Evolutionary conservation across 2,329 filamentous ascomycete species (phyloP), one percentile per base, ranked within the genome.

Genomic region (Talaromyces sp.): DNA sequence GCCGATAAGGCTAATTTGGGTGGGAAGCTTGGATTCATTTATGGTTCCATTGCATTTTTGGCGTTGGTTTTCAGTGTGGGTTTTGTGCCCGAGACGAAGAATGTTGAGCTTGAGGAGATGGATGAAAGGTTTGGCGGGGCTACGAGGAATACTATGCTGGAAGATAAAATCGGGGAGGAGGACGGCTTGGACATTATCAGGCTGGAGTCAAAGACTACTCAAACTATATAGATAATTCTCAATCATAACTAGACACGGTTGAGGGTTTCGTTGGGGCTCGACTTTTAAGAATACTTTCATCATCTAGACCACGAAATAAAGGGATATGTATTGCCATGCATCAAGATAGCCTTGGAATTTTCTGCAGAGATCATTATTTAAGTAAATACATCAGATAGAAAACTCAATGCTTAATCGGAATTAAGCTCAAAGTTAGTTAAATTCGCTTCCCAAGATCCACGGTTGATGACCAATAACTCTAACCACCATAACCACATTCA

Each of bases 21-120:
- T 0, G 71, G 70, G 19, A 78, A 75, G 45, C 72, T 80, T 0
- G 77, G 78, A 2, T 80, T 78, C 56, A 78, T 80, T n/a, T 81
- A 76, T 52, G 79, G 77, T 6, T 68, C 70, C 33, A 69, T 68
- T 43, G 67, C 70, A 3, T 52, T 70, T 22, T 61, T 69, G 3
- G 68, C 70, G 1, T 54, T 70, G 17, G 33, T 70, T 9, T 75
- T 71, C 54, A 73, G 66, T 2, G 68, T 67, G 11, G 65, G 72
- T 27, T 71, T 65, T 47, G 67, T 70, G 2, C 67, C 68, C 3
- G 68, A 70, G 39, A 68, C 63, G n/a, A 65, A 66, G 37, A 68
- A 70, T 3, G 62, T 66, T 25, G 66, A 63, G 9, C 62, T 73
- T n/a, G 70, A 72, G 37, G 69, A 73, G 39, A 67, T 73, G 50